Conservation (phyloP, 2,329 filamentous ascomycete species). For the Periglandula ipomoeae region DNA sequence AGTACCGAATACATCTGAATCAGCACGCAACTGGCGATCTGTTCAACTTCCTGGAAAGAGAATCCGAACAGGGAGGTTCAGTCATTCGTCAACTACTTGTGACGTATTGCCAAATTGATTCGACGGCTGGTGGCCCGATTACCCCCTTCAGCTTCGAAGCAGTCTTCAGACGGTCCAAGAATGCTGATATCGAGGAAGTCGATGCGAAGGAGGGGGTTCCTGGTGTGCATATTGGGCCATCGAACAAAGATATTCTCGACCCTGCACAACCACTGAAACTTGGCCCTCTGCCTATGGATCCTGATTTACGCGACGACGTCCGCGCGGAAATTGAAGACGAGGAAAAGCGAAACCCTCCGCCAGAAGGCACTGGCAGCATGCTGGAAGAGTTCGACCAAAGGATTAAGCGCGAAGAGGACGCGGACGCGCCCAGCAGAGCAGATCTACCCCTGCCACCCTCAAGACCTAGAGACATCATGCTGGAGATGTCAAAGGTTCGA, state of each 20-base stretch:
- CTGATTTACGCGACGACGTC: conserved; percentile 74
- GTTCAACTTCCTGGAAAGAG: conserved; percentile 82
- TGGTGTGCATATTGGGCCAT: conserved; percentile 51
- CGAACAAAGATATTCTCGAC: conserved; percentile 51
- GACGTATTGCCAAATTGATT: conserved; percentile 47
- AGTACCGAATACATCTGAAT: conserved; percentile 85
- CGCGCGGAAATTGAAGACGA: conserved; percentile 80
- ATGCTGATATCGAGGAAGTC: conserved; percentile 52
- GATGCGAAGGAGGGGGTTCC: conserved; percentile 58
- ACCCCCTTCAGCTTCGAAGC: conserved; percentile 56
- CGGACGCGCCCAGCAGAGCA: conserved; percentile 68
- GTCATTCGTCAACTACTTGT: conserved; percentile 68
- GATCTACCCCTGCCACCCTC: conserved; percentile 84
- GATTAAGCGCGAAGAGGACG: conserved; percentile 81
- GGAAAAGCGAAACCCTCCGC: conserved; percentile 67
- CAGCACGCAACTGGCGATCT: conserved; percentile 73
- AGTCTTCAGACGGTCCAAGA: conserved; percentile 46
- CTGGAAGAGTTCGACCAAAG: conserved; percentile 82
- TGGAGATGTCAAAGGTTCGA: conserved; percentile 89
- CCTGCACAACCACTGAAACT: conserved; percentile 56
- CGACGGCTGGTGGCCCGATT: conserved; percentile 51
- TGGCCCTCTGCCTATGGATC: conserved; percentile 75
- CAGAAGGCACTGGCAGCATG: conserved; percentile 60
- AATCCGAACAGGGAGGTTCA: conserved; percentile 69
- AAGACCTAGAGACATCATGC: conserved; percentile 77